phyloP scores from a whole-genome alignment of 2,329 filamentous ascomycete genomes.

The Dichotomopilus funicola region DNA sequence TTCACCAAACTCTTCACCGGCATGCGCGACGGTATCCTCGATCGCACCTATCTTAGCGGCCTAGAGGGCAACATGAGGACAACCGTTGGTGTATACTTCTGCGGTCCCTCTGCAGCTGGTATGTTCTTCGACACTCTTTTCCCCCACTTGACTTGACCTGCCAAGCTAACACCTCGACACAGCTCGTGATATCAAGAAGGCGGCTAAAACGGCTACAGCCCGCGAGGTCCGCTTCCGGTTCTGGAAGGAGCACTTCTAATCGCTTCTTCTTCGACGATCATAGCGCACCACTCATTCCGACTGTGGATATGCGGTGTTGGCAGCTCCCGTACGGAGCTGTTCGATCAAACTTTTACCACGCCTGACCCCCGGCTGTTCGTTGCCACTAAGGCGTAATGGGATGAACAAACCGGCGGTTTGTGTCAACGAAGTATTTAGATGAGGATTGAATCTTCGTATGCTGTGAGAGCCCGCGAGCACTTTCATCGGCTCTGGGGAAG shows the following conservation, averaged over 20 bases:
- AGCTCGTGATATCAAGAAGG: slow-evolving; percentile 78
- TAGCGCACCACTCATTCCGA: not conserved
- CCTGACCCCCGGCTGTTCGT: too few species aligned
- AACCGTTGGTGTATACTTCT: slow-evolving; percentile 96
- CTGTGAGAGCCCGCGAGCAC: too few species aligned
- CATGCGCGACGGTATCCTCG: slow-evolving; percentile 82
- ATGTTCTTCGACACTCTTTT: slow-evolving; percentile 26
- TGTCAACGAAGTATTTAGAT: too few species aligned
- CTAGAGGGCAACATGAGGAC: slow-evolving; percentile 70
- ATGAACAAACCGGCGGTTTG: too few species aligned
- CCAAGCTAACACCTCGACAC: slow-evolving; percentile 24
- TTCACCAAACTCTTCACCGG: slow-evolving; percentile 72
- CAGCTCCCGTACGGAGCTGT: too few species aligned
- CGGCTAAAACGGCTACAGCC: slow-evolving; percentile 65
- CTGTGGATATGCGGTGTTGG: not conserved
- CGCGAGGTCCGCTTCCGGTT: slow-evolving; percentile 88
- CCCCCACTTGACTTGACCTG: not conserved
- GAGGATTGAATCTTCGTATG: too few species aligned
- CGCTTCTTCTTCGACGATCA: slow-evolving; percentile 11
- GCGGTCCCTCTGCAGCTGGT: slow-evolving; percentile 71
- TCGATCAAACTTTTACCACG: too few species aligned
- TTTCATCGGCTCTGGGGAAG: too few species aligned
- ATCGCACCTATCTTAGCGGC: slow-evolving; percentile 78
- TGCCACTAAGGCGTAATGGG: too few species aligned
- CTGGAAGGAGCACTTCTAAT: slow-evolving; percentile 91